Evolutionary conservation across 1,284 basidiomycete species (phyloP).

Genomic region (Thecaphora frezii): DNA sequence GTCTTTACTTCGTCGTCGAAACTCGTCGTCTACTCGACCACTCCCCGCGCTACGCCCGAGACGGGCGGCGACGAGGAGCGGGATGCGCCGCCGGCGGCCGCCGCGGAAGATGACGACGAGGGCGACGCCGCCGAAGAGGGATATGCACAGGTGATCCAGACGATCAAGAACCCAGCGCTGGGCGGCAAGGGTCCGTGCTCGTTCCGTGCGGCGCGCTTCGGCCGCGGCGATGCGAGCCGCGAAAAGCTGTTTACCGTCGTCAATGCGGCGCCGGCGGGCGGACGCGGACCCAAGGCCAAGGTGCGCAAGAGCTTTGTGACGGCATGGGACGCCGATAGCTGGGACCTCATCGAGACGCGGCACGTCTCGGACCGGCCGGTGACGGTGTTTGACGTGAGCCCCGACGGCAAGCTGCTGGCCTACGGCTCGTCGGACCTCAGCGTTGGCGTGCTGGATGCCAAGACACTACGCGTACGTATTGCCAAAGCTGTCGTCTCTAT

Average conservation of each 20-base stretch:
- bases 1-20: conserved; percentile 43
- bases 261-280: conserved; percentile 35
- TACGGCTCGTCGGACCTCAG: conserved; percentile 85
- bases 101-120: conserved; percentile 10
- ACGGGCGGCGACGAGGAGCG: conserved; percentile 8
- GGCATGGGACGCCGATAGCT: conserved; percentile 52
- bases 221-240: conserved; percentile 26
- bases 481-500: conserved; percentile 47
- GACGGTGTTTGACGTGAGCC: conserved; percentile 50
- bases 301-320: conserved; percentile 51
- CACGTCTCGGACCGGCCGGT: conserved; percentile 52
- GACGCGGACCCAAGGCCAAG: conserved; percentile 40
- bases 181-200: conserved; percentile 47
- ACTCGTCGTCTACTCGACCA: conserved; percentile 43
- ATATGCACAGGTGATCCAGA: conserved; percentile 39
- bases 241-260: conserved; percentile 50
- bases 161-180: conserved; percentile 50
- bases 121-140: conserved; percentile 11
- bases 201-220: conserved; percentile 45
- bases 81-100: too few relatives aligned
- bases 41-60: conserved; percentile 20
- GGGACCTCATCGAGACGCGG: conserved; percentile 45
- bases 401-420: conserved; percentile 78
- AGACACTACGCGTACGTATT: conserved; percentile 69
- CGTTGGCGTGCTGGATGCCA: conserved; percentile 80